Percentiles rank a stretch among this genome's conserved stretches.
Evolutionary conservation across 169 alveolate species (phyloP).

Genomic region (Cyclospora cayetanensis): DNA sequence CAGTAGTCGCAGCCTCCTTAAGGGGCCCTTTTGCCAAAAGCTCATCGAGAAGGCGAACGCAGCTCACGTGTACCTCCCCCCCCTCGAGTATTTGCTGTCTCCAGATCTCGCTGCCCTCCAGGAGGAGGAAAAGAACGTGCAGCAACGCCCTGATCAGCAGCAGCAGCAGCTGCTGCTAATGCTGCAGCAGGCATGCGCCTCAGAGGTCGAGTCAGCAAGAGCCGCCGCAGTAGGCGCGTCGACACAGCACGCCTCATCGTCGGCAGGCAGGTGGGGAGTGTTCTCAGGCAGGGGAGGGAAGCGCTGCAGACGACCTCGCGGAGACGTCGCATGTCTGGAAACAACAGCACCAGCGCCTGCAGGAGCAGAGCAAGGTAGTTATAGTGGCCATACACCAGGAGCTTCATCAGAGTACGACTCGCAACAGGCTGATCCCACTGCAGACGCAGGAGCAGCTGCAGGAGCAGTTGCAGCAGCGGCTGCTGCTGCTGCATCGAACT

Average conservation of each 20-base stretch:
- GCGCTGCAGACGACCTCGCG: slow-evolving; percentile 47
- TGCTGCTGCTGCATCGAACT: too few species aligned
- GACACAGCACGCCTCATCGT: too few species aligned
- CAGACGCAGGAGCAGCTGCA: slow-evolving; percentile 10
- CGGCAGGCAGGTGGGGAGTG: neutral
- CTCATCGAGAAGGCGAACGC: neutral
- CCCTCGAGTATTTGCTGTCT: neutral
- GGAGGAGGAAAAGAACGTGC: neutral
- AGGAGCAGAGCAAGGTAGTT: neutral
- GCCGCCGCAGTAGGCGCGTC: neutral
- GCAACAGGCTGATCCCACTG: neutral
- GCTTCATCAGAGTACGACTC: neutral
- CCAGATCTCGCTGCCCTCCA: neutral
- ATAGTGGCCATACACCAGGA: slow-evolving; percentile 6
- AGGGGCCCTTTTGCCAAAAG: slow-evolving; percentile 31
- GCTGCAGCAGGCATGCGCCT: neutral
- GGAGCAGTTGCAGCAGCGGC: slow-evolving; percentile 41
- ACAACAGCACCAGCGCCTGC: slow-evolving; percentile 7
- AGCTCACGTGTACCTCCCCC: neutral
- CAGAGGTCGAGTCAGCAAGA: neutral
- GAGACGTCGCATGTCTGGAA: neutral
- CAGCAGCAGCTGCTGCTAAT: slow-evolving; percentile 32
- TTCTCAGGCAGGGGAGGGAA: neutral
- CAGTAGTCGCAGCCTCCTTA: neutral
- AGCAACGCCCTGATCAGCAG: neutral